Conservation (phyloP, 2,329 filamentous ascomycete genomes). For the Botrytis tulipae region DNA sequence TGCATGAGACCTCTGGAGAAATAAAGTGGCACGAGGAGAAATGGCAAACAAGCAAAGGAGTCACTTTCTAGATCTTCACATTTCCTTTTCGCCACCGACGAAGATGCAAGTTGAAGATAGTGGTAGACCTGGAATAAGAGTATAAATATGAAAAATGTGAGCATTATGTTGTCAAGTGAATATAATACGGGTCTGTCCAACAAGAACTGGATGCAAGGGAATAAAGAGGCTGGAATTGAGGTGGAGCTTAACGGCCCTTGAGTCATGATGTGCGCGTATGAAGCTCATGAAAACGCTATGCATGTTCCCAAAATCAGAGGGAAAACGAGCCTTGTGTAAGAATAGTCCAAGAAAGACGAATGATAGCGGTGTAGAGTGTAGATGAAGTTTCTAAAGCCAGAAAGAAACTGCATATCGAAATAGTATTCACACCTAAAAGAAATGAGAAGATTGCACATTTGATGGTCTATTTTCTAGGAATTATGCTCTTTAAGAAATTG, state of each 20-base stretch:
- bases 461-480: neutral
- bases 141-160: too few relatives aligned
- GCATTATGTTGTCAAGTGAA: neutral
- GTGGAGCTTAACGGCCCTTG: neutral
- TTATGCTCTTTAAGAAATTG: neutral
- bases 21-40: too few relatives aligned
- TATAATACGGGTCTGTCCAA: neutral
- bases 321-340: neutral
- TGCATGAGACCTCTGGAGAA: too few relatives aligned
- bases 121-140: too few relatives aligned
- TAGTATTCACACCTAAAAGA: neutral
- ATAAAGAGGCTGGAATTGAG: neutral
- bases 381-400: neutral
- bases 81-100: too few relatives aligned
- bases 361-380: neutral
- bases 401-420: neutral
- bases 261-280: neutral
- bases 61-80: too few relatives aligned
- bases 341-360: neutral
- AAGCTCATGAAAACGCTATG: neutral
- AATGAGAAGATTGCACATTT: neutral
- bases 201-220: rapidly evolving
- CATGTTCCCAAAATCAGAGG: neutral
- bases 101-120: too few relatives aligned
- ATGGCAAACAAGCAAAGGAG: too few relatives aligned